These are phyloP conservation scores for Candida montana DNA, from an alignment of 805 yeast genomes.

Conservation along the genomic window DNA sequence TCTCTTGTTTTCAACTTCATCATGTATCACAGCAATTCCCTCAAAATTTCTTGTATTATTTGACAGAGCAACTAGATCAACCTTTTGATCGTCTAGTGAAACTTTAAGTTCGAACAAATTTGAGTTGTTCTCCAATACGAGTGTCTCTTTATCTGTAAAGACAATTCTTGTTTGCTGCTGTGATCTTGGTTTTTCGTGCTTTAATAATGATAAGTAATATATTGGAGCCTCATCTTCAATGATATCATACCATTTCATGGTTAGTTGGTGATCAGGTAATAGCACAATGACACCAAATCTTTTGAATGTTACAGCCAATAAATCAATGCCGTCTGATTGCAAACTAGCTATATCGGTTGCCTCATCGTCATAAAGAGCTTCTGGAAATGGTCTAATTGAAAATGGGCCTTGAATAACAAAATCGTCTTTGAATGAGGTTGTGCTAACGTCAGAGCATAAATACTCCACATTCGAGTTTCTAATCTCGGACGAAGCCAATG, in stretches of 20 bases:
- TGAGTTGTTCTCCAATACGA: constrained; percentile 1
- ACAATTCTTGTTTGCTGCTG: not conserved
- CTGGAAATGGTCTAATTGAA: constrained; percentile 49
- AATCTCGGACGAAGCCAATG: constrained; percentile 13
- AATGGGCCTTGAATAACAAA: constrained; percentile 48
- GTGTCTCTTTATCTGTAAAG: not conserved
- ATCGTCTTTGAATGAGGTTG: not conserved
- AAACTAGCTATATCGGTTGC: constrained; percentile 31
- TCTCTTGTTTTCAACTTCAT: not conserved
- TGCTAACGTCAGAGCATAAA: constrained; percentile 18
- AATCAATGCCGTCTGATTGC: constrained; percentile 24
- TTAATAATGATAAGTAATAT: not conserved
- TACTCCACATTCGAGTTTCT: constrained; percentile 21
- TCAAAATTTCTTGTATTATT: not conserved
- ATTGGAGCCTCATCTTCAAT: not conserved
- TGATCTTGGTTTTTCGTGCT: constrained; percentile 2
- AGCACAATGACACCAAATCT: constrained; percentile 27
- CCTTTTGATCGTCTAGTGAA: not conserved
- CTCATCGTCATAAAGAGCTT: constrained; percentile 40
- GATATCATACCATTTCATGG: constrained; percentile 30
- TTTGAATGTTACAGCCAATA: constrained; percentile 23
- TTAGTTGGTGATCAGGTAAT: constrained; percentile 27
- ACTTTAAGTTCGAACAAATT: not conserved
- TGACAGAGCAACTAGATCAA: not conserved
- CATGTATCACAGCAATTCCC: constrained; percentile 1